phyloP scores from a whole-genome alignment of 805 yeast species.

The Jamesozyma piceae region DNA sequence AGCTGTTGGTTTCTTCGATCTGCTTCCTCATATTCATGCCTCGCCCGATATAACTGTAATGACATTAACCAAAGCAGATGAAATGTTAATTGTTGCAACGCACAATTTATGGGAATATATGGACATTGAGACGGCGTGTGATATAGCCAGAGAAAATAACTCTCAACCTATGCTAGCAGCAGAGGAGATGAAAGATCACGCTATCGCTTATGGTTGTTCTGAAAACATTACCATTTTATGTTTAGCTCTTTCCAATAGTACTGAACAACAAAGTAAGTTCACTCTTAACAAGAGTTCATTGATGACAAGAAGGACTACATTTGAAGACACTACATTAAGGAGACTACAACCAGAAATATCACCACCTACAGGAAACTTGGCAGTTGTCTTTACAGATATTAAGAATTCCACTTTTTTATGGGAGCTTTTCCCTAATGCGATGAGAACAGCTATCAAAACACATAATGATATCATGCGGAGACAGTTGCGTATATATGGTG shows the following conservation, averaged over 20 bases:
- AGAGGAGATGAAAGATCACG: slow-evolving; percentile 85
- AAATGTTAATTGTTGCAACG: slow-evolving; percentile 76
- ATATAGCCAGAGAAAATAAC: slow-evolving; percentile 72
- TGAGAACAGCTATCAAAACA: slow-evolving; percentile 92
- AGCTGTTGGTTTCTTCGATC: slow-evolving; percentile 83
- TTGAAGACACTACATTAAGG: slow-evolving; percentile 70
- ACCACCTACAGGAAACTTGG: slow-evolving; percentile 90
- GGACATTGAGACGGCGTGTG: slow-evolving; percentile 79
- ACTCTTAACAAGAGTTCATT: slow-evolving; percentile 32
- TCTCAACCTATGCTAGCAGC: slow-evolving; percentile 87
- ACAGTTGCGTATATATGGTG: slow-evolving; percentile 84
- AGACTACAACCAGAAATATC: slow-evolving; percentile 82
- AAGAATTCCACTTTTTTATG: slow-evolving; percentile 87
- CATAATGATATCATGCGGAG: slow-evolving; percentile 94
- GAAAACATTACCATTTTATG: slow-evolving; percentile 78
- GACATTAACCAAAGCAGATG: slow-evolving; percentile 60
- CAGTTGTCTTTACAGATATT: slow-evolving; percentile 95
- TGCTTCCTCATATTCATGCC: slow-evolving; percentile 80
- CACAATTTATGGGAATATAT: slow-evolving; percentile 78
- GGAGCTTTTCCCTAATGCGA: slow-evolving; percentile 88
- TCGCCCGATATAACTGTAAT: slow-evolving; percentile 70
- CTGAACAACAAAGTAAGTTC: slow-evolving; percentile 27
- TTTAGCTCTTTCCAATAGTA: slow-evolving; percentile 49
- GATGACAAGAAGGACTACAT: slow-evolving; percentile 43
- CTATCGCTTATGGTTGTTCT: slow-evolving; percentile 80